Base-by-base conservation (phyloP, 2,329 filamentous ascomycete species). In the Botrytis medusae region DNA sequence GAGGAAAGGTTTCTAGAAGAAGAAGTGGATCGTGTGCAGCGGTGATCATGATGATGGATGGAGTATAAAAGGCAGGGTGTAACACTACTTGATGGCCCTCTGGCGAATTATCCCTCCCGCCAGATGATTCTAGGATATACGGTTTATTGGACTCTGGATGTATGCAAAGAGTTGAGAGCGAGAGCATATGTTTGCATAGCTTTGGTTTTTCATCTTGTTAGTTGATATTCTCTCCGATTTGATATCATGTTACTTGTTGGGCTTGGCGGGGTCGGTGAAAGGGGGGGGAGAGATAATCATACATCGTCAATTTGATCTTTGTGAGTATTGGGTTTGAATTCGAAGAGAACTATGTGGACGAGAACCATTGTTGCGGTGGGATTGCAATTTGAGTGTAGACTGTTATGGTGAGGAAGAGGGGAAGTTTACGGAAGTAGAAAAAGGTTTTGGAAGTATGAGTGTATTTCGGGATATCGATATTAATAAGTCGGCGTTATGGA, bases 321-420 rank as follows among this genome's bases (percentile, higher is more conserved):
- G 1, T 83, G 83, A 2, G 84, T 80, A 0, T 83, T 82, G 0
- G 87, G 80, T 78, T 90, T 90, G 84, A 92, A 92, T 74, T 89
- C 85, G 78, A 93, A 91, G 40, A 92, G 83, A 4, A 93, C 90
- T 69, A 93, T 86, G 79, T 93, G 91, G n/a, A 88, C 84, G 77
- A 93, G 85, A 0, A 88, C 79, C 90, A 92, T 92, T 6, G 63
- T 78, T 57, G 44, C 14, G 62, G 12, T 18, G 44, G 20, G 20
- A 7, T 61, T 64, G 18, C 1, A 16, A 2, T 62, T 62, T 2
- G n/a, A 40, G 4, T 62, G 1, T n/a, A 40, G 7, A 9, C 2
- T 29, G 7, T n/a, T 3, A n/a, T 9, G 7, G 34, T 7, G 16
- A 40, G 20, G 34, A 62, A 62, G 34, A n/a, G 25, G 16, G 60